These are phyloP conservation scores for Moesziomyces globuligerus DNA, from an alignment of 1,284 basidiomycete genomes.

Conservation along the genomic window DNA sequence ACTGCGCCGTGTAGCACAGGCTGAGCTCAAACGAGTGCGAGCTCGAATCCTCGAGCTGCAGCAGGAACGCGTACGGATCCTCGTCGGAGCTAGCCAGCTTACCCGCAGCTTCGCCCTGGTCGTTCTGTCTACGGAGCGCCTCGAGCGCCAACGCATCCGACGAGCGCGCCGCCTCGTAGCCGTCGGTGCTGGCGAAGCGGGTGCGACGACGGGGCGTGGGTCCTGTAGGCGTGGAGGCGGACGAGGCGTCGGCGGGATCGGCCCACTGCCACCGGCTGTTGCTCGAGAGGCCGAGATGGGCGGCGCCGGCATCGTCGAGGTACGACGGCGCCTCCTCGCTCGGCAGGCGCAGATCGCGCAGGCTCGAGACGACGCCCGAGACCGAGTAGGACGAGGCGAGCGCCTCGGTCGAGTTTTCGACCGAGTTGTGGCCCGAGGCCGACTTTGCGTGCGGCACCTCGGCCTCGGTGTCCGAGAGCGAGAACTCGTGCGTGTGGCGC, in stretches of 20 bases:
- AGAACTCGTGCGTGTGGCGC: conserved; percentile 43
- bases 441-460: conserved; percentile 39
- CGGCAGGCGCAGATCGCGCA: conserved; percentile 27
- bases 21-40: conserved; percentile 71
- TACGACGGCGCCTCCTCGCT: conserved; percentile 32
- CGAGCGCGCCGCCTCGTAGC: conserved; percentile 18
- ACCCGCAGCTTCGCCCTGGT: conserved; percentile 32
- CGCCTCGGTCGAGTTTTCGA: conserved; percentile 19
- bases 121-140: conserved; percentile 25
- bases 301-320: conserved; percentile 22
- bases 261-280: conserved; percentile 44
- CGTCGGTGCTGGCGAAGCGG: conserved; percentile 38
- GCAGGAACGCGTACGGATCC: conserved; percentile 70
- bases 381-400: conserved; percentile 14
- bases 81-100: conserved; percentile 69
- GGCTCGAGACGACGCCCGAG: conserved; percentile 20
- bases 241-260: conserved; percentile 12
- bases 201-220: conserved; percentile 14
- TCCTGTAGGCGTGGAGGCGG: conserved; percentile 22
- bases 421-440: conserved; percentile 28
- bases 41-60: conserved; percentile 67
- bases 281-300: conserved; percentile 27
- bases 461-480: conserved; percentile 52
- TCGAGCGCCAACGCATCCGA: conserved; percentile 23
- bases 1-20: conserved; percentile 47